phyloP scores from a whole-genome alignment of 768 basidiomycete genomes.

The Tephrocybe sp. region DNA sequence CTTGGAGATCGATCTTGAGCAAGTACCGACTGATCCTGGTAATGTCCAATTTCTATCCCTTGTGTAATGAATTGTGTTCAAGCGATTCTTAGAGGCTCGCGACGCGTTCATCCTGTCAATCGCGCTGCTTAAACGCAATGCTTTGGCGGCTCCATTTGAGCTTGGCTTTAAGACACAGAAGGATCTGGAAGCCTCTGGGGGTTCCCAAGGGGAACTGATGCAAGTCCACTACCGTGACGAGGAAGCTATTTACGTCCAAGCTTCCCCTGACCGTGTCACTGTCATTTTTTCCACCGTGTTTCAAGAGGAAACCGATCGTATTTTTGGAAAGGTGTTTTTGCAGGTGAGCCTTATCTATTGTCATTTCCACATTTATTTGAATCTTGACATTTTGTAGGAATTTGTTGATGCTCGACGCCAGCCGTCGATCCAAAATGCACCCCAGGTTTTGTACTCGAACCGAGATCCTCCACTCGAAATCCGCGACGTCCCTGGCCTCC shows the following conservation, averaged over 20 bases:
- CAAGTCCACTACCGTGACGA: slow-evolving; percentile 93
- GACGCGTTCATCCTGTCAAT: slow-evolving; percentile 79
- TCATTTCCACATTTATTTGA: background rate
- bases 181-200: slow-evolving; percentile 71
- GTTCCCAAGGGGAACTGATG: slow-evolving; percentile 81
- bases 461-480: slow-evolving; percentile 98
- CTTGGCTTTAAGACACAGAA: slow-evolving; percentile 83
- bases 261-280: slow-evolving; percentile 92
- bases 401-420: slow-evolving; percentile 97
- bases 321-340: slow-evolving; percentile 97
- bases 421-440: slow-evolving; percentile 93
- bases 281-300: slow-evolving; percentile 98
- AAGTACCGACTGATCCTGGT: slow-evolving; percentile 83
- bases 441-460: slow-evolving; percentile 94
- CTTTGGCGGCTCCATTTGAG: slow-evolving; percentile 94
- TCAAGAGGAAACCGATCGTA: slow-evolving; percentile 94
- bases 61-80: slow-evolving; percentile 8
- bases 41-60: slow-evolving; percentile 21
- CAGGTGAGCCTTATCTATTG: slow-evolving; percentile 57
- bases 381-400: slow-evolving; percentile 56
- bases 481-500: slow-evolving; percentile 78
- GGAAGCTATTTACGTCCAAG: slow-evolving; percentile 95
- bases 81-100: slow-evolving; percentile 60
- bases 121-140: slow-evolving; percentile 88
- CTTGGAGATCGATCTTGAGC: slow-evolving; percentile 84